Evolutionary conservation across 129 eudicot genomes (phyloP).

Genomic region (Scalesia atractyloides): DNA sequence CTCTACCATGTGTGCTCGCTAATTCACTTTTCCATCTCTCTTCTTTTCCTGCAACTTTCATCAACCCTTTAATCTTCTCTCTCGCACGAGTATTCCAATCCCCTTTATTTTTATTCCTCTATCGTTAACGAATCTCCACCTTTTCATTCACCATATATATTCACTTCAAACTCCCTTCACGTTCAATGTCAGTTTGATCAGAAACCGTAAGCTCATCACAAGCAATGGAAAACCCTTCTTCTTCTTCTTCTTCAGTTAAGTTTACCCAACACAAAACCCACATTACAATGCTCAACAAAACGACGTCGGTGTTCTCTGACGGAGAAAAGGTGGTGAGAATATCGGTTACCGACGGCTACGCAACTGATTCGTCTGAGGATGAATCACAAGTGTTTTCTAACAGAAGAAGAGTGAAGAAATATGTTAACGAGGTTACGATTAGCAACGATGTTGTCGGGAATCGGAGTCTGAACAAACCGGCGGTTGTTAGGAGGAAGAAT

Average conservation of each 20-base stretch:
- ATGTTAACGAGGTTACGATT: slow-evolving; percentile 62
- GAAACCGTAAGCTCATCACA: background rate
- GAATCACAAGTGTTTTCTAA: slow-evolving; percentile 2
- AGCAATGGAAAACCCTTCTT: slow-evolving; percentile 16
- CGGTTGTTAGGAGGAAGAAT: slow-evolving; percentile 26
- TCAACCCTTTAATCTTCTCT: slow-evolving; percentile 31
- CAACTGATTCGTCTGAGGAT: slow-evolving; percentile 84
- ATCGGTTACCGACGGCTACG: slow-evolving; percentile 78
- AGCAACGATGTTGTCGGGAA: slow-evolving; percentile 21
- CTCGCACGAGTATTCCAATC: slow-evolving; percentile 35
- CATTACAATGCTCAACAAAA: slow-evolving; percentile 31
- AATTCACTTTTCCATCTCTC: slow-evolving; percentile 26
- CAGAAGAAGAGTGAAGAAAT: slow-evolving; percentile 55
- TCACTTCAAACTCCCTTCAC: background rate
- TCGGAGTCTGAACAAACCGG: background rate
- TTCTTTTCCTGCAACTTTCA: slow-evolving; percentile 35
- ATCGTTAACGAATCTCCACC: slow-evolving; percentile 46
- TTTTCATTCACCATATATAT: slow-evolving; percentile 16
- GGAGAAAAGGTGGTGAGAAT: slow-evolving; percentile 58
- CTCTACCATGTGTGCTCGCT: slow-evolving; percentile 16
- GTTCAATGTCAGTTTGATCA: slow-evolving; percentile 46
- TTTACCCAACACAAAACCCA: slow-evolving; percentile 60
- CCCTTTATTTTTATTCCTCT: slow-evolving; percentile 30
- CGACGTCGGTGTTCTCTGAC: background rate
- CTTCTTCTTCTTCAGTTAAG: slow-evolving; percentile 38